phyloP scores from a whole-genome alignment of 2,329 filamentous ascomycete genomes.

The Pyrenophora teres region DNA sequence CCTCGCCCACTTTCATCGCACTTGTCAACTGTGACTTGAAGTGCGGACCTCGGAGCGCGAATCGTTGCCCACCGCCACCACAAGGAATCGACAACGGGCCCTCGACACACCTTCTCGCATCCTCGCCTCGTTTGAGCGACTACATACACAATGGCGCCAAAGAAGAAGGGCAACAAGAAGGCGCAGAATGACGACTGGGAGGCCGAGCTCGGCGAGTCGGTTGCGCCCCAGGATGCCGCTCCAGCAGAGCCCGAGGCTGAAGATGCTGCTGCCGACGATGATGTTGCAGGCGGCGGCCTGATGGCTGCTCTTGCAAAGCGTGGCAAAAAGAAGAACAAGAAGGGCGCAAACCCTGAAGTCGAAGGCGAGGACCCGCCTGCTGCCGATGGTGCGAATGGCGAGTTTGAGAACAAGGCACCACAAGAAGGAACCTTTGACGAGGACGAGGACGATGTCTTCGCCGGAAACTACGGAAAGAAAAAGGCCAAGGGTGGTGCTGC shows the following conservation, averaged over 20 bases:
- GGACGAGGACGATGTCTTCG: constrained; percentile 83
- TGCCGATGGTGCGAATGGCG: constrained; percentile 45
- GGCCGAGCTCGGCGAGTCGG: constrained; percentile 81
- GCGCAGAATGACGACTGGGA: constrained; percentile 95
- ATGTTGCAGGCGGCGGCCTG: constrained; percentile 54
- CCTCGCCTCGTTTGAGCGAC: background rate
- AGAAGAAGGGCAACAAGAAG: constrained; percentile 92
- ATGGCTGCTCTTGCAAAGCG: constrained; percentile 59
- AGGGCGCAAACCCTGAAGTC: constrained; percentile 68
- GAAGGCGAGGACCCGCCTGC: constrained; percentile 65
- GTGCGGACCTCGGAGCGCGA: constrained; percentile 3
- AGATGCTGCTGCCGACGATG: constrained; percentile 55
- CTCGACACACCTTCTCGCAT: constrained; percentile 1
- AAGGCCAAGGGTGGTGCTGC: constrained; percentile 65
- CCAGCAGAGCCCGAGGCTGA: constrained; percentile 36
- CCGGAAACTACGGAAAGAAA: constrained; percentile 66
- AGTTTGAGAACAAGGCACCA: constrained; percentile 70
- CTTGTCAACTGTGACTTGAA: no score
- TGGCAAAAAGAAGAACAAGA: constrained; percentile 84
- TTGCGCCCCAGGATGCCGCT: constrained; percentile 63
- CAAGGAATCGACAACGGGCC: constrained; percentile 7
- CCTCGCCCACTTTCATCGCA: background rate
- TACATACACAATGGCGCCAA: constrained; percentile 74
- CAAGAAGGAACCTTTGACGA: constrained; percentile 71
- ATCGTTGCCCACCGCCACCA: constrained; percentile 18